A percentile compares a stretch with the other conserved stretches of the same genome.
These are phyloP conservation scores for Conticribra guillardii DNA, from an alignment of 108 stramenopile genomes.

Conservation along the genomic window DNA sequence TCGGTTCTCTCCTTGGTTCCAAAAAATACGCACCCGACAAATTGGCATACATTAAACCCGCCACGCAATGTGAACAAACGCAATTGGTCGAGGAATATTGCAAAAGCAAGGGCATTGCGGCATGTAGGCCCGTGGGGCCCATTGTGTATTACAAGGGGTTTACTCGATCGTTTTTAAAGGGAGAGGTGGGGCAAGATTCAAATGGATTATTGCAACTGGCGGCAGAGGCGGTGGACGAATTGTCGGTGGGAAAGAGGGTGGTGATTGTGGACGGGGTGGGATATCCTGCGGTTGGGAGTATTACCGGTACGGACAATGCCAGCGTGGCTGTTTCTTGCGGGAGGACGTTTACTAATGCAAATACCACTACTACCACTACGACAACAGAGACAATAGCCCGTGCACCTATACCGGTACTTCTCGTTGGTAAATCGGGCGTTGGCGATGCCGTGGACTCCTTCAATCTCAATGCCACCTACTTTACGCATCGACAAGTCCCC, in stretches of 20 bases:
- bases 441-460: conserved; percentile 96
- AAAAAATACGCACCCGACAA: conserved; percentile 59
- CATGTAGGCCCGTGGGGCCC: conserved; percentile 87
- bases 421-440: conserved; percentile 87
- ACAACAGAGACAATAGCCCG: no score
- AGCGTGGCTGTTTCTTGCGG: conserved; percentile 76
- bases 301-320: conserved; percentile 95
- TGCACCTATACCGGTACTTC: conserved; percentile 59
- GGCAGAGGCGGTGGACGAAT: conserved; percentile 72
- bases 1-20: conserved; percentile 44
- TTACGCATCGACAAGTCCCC: conserved; percentile 67
- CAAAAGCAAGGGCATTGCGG: conserved; percentile 72
- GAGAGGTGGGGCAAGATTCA: conserved; percentile 74
- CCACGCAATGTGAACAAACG: conserved; percentile 93
- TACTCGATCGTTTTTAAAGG: conserved; percentile 92
- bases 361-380: neutral
- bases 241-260: conserved; percentile 70
- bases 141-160: conserved; percentile 97
- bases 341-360: conserved; percentile 15
- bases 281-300: conserved; percentile 96
- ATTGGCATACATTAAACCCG: conserved; percentile 97
- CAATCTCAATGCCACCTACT: conserved; percentile 95
- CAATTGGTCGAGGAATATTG: conserved; percentile 92
- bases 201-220: conserved; percentile 76
- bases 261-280: conserved; percentile 97